These are phyloP conservation scores for Lepraria neglecta DNA, from an alignment of 495 filamentous ascomycete species.

Conservation along the genomic window DNA sequence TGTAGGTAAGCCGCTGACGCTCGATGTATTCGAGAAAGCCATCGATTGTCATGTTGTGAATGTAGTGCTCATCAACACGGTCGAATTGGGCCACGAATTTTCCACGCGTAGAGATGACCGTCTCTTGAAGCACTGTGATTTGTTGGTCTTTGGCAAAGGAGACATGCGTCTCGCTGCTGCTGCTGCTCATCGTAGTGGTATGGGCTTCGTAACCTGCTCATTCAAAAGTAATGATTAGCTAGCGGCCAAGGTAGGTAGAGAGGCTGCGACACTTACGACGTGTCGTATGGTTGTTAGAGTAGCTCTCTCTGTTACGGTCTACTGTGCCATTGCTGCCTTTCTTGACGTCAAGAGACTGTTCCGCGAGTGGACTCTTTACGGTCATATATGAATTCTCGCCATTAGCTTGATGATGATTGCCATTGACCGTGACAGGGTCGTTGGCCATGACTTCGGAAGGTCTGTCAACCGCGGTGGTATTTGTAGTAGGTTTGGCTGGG, in stretches of 20 bases:
- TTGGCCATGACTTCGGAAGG: neutral
- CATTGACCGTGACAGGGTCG: constrained; percentile 1
- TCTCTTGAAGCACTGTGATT: constrained; percentile 24
- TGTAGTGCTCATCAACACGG: constrained; percentile 18
- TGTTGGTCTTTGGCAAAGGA: constrained; percentile 20
- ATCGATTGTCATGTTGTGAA: constrained; percentile 26
- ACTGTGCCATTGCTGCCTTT: neutral
- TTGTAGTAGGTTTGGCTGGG: neutral
- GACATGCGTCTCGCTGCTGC: constrained; percentile 9
- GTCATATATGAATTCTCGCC: constrained; percentile 3
- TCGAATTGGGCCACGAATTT: constrained; percentile 21
- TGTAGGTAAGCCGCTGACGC: constrained; percentile 40
- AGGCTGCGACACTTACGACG: constrained; percentile 1
- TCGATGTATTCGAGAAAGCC: constrained; percentile 29
- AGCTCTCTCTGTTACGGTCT: constrained; percentile 5
- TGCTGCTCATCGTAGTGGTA: constrained; percentile 7
- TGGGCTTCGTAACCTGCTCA: neutral
- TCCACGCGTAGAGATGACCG: constrained; percentile 16
- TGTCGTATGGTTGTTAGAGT: constrained; percentile 2
- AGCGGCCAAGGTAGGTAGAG: neutral
- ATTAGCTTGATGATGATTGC: neutral
- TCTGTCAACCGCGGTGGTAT: neutral
- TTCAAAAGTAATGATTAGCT: neutral
- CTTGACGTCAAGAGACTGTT: constrained; percentile 2
- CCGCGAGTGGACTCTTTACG: neutral